Base-by-base conservation (phyloP, 768 basidiomycete species). In the Mycena sanguinolenta region DNA sequence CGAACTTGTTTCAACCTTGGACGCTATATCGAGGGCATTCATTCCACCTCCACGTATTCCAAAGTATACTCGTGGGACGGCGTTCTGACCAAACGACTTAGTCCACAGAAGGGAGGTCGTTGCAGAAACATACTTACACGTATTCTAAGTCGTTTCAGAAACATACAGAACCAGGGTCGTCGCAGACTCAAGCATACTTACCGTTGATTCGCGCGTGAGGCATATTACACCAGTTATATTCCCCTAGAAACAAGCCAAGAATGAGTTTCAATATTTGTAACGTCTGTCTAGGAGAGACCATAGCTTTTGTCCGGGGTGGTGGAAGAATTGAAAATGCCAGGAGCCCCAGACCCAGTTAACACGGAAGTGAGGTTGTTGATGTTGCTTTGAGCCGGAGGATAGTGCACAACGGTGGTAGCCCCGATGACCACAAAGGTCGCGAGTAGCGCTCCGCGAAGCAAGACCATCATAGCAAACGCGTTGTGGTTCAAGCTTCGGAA, bases 171-270 rank as follows among this genome's bases (percentile, higher is more conserved):
- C 6, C 9, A 14, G 3, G 3, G 39, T 17, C n/a, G n/a, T 39
- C 13, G 39, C 34, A 30, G 6, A 21, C n/a, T n/a, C n/a, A n/a
- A n/a, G 76, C 82, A 17, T 55, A 86, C 87, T 80, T 81, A 77
- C n/a, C 86, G 65, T 70, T 76, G 28, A 62, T 57, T 63, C 86
- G 77, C 1, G 85, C 85, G 78, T 87, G 87, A 3, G 87, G 86
- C 87, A 88, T 87, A 69, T 87, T 87, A 59, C 87, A 87, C 86
- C 86, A 87, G 68, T 87, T 87, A 65, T 86, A 87, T 23, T 75
- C 76, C 0, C 86, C 86, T 34, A 10, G 6, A 34, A 34, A 34
- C 32, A 10, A 34, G 32, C n/a, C n/a, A n/a, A n/a, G n/a, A n/a
- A n/a, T n/a, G n/a, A 10, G 32, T 10, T 34, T 34, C 32, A 34